Percentiles rank a stretch among this genome's conserved stretches.
phyloP scores from a whole-genome alignment of 139 green algal species.

The Tetradesmus lagerheimii region DNA sequence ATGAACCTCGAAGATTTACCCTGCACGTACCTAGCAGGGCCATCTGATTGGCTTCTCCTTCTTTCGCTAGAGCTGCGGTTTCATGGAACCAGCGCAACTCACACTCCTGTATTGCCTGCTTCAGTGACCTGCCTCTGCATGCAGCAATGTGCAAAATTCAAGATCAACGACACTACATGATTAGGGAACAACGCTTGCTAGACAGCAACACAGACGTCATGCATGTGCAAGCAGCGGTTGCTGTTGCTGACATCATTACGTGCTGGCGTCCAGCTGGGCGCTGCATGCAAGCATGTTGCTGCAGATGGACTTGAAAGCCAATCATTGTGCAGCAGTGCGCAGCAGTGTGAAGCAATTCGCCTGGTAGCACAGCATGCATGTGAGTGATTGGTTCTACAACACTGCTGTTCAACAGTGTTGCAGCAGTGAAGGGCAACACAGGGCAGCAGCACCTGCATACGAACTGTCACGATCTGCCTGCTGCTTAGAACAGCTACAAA shows the following conservation, averaged over 20 bases:
- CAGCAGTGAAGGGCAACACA: no score
- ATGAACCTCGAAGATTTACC: no score
- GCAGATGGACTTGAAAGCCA: not conserved
- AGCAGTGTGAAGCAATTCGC: no score
- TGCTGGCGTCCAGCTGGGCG: not conserved
- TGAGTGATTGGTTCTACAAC: no score
- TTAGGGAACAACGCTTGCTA: not conserved
- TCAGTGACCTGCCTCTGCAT: slow-evolving; percentile 15
- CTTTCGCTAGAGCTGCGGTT: slow-evolving; percentile 3
- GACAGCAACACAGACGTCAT: not conserved
- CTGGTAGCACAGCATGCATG: not conserved
- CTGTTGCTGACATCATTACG: not conserved
- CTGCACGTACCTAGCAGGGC: not conserved
- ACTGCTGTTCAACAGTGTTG: no score
- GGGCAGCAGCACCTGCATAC: not conserved
- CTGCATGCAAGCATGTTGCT: not conserved
- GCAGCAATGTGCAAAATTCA: not conserved
- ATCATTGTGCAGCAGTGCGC: no score
- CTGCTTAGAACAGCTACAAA: no score
- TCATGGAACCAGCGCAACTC: slow-evolving; percentile 44
- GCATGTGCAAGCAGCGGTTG: not conserved
- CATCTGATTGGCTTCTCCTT: slow-evolving; percentile 38
- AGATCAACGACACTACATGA: not conserved
- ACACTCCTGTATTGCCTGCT: slow-evolving; percentile 36
- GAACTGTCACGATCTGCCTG: not conserved